Percentiles rank a stretch among this genome's conserved stretches.
phyloP scores from a whole-genome alignment of 2,329 filamentous ascomycete genomes.

The Zasmidium citrigriseum region DNA sequence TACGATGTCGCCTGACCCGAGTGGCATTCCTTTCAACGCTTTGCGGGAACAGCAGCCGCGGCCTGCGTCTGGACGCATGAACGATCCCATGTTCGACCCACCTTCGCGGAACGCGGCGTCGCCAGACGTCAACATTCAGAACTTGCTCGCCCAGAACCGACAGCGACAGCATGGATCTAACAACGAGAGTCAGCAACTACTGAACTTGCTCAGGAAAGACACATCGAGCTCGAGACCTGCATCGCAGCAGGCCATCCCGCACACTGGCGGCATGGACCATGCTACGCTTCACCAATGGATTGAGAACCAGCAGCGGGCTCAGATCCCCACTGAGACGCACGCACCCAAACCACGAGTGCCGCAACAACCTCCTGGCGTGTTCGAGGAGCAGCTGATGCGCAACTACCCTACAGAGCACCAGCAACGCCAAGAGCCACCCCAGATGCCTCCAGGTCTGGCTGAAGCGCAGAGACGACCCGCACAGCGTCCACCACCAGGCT shows the following conservation, averaged over 20 bases:
- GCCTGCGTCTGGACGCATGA: slow-evolving; percentile 24
- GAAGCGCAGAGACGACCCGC: slow-evolving; percentile 25
- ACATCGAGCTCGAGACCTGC: slow-evolving; percentile 33
- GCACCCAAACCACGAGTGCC: slow-evolving; percentile 38
- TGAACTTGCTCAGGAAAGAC: slow-evolving; percentile 68
- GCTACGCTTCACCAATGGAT: slow-evolving; percentile 37
- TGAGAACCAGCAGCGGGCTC: slow-evolving; percentile 21
- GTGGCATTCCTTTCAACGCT: slow-evolving; percentile 25
- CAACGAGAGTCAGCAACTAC: slow-evolving; percentile 76
- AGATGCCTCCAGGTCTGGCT: slow-evolving; percentile 15
- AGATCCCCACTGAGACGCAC: slow-evolving; percentile 32
- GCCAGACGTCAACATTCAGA: slow-evolving; percentile 36
- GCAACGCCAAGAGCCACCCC: slow-evolving; percentile 21
- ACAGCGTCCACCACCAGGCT: slow-evolving; percentile 36
- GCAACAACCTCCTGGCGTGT: slow-evolving; percentile 36
- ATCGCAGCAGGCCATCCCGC: slow-evolving; percentile 33
- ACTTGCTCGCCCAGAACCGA: slow-evolving; percentile 41
- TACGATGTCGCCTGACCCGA: slow-evolving; percentile 23
- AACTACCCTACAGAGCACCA: slow-evolving; percentile 27
- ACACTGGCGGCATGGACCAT: slow-evolving; percentile 24
- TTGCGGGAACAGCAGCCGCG: slow-evolving; percentile 25
- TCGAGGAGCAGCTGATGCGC: slow-evolving; percentile 38
- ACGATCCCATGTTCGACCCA: slow-evolving; percentile 28
- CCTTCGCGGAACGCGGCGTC: slow-evolving; percentile 32
- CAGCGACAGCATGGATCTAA: slow-evolving; percentile 51